Evolutionary conservation across 768 basidiomycete species (phyloP).

Genomic region (Lyophyllum decastes): DNA sequence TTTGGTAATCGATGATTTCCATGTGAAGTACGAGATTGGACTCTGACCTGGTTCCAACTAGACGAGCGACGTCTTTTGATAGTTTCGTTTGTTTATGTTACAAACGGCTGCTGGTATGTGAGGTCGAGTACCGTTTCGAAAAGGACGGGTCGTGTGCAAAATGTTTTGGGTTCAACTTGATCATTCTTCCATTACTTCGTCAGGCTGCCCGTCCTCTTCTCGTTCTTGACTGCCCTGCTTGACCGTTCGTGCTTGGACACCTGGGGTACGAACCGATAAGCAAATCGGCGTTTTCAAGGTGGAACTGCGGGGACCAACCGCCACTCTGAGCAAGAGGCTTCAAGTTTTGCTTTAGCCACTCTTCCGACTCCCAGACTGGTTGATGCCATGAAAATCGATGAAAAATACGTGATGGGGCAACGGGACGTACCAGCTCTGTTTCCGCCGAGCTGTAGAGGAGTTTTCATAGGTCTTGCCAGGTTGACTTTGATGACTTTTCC

Average conservation of each 20-base stretch:
- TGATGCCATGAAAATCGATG: neutral
- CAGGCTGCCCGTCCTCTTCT: conserved; percentile 32
- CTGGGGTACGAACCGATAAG: conserved; percentile 27
- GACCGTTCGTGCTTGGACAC: conserved; percentile 55
- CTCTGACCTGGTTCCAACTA: conserved; percentile 1
- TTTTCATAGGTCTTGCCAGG: conserved; percentile 81
- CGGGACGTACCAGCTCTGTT: conserved; percentile 72
- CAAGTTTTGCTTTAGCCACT: conserved; percentile 84
- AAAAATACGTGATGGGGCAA: neutral
- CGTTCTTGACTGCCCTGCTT: conserved; percentile 31
- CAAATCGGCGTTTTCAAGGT: conserved; percentile 1
- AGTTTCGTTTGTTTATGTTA: conserved; percentile 7
- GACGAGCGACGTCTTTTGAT: neutral
- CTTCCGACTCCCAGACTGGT: conserved; percentile 96
- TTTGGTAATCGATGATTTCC: neutral
- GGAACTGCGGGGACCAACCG: conserved; percentile 42
- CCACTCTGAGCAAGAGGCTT: conserved; percentile 78
- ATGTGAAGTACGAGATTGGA: conserved; percentile 1
- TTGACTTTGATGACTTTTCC: conserved; percentile 82
- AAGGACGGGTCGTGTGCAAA: conserved; percentile 7
- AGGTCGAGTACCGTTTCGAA: conserved; percentile 7
- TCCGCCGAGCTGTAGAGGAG: conserved; percentile 60
- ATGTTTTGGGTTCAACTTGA: conserved; percentile 2
- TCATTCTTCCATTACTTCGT: conserved; percentile 71
- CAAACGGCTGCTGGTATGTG: conserved; percentile 11